Base-by-base conservation (phyloP, 768 basidiomycete species). In the Vararia minispora region DNA sequence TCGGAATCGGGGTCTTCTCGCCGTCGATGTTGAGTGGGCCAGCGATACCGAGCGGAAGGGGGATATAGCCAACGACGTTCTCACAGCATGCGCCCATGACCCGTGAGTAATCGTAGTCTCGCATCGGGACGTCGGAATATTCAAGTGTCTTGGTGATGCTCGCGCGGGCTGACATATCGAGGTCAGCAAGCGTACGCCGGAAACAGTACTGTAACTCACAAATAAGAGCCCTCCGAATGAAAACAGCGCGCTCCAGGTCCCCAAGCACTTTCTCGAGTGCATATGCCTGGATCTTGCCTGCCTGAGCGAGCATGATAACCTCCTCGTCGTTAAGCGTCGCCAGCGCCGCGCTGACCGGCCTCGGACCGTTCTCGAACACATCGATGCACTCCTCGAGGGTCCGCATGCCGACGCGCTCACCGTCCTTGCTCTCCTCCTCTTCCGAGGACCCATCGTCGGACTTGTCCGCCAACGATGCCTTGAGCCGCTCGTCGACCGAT, bases 11-110 rank as follows among this genome's bases (percentile, higher is more conserved):
- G 50, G 78, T 77, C 33, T 79, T 61, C 28, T 71, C 63, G 22
- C 87, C 90, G 51, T 99, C 94, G 53, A 99, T 72, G 30, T 74
- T 85, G 25, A 99, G 76, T 3, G 95, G 95, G 2, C 95, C 95
- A 12, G 95, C 95, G 43, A 98, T 82, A 49, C 95, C 95, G 36
- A 98, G 79, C 0, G 95, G 95, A 26, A 99, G 61, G 28, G 94
- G 95, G 58, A 97, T 89, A 58, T 87, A 99, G 23, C 95, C 95
- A 33, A 98, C 76, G 35, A 99, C 95, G 58, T 99, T 98, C 63
- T 99, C 95, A 61, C 95, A 99, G 63, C 94, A 99, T 8, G 94
- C 91, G 41, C 92, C 94, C 37, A 90, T 71, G 23, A 99, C 91
- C 8, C 84, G 77, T 27, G 82, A 79, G 63, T 97, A 99, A 59